These are phyloP conservation scores for Sporobolomyces phaffii DNA, from an alignment of 768 basidiomycete species.

Conservation along the genomic window DNA sequence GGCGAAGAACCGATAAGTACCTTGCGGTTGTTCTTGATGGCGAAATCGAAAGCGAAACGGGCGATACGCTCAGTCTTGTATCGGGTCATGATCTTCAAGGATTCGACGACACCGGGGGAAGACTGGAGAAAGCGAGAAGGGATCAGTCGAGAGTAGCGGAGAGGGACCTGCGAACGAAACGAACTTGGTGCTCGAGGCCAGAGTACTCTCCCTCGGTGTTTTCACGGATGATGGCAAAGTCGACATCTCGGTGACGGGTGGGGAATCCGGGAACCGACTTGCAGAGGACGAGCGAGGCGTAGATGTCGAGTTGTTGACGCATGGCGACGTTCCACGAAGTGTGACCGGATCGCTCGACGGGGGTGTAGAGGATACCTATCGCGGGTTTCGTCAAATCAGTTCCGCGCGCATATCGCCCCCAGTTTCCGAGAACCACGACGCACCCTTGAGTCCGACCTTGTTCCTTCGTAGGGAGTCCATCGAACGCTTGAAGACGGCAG, in stretches of 20 bases:
- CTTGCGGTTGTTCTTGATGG: slow-evolving; percentile 96
- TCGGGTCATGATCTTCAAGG: slow-evolving; percentile 90
- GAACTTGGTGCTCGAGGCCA: slow-evolving; percentile 81
- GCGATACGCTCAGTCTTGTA: slow-evolving; percentile 93
- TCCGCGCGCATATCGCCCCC: no score
- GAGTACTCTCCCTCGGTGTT: slow-evolving; percentile 99
- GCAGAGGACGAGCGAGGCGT: slow-evolving; percentile 96
- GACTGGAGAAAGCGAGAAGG: slow-evolving; percentile 48
- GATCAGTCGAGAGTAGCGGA: neutral
- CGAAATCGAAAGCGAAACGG: slow-evolving; percentile 97
- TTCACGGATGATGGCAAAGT: slow-evolving; percentile 98
- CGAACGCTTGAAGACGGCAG: slow-evolving; percentile 91
- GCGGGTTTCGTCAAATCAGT: no score
- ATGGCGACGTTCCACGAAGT: slow-evolving; percentile 99
- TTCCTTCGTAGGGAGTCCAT: slow-evolving; percentile 98
- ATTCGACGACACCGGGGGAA: slow-evolving; percentile 97
- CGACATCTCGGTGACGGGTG: slow-evolving; percentile 91
- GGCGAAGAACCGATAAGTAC: slow-evolving; percentile 48
- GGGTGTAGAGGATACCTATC: slow-evolving; percentile 98
- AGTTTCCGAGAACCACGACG: slow-evolving; percentile 24
- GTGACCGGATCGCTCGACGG: slow-evolving; percentile 90
- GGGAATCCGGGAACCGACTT: slow-evolving; percentile 94
- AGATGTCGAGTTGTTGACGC: slow-evolving; percentile 98
- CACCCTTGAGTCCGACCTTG: slow-evolving; percentile 95
- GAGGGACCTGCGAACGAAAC: slow-evolving; percentile 7